Conservation (phyloP, 176 grass and related monocot species). For the Pharus latifolius region DNA sequence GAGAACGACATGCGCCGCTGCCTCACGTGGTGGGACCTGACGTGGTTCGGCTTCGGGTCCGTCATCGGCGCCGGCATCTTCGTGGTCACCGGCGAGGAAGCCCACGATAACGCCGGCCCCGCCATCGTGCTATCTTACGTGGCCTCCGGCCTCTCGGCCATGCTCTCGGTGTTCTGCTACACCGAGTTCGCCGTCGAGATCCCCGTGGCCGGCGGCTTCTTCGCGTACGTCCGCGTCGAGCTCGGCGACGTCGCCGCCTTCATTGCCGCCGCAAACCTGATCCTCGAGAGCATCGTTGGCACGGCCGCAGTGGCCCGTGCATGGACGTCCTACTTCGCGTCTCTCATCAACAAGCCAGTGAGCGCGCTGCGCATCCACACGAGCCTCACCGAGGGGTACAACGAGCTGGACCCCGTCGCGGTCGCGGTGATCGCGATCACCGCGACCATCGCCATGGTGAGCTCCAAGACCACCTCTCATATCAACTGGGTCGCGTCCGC, state of each 20-base stretch:
- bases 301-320: constrained; percentile 55
- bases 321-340: constrained; percentile 81
- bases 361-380: constrained; percentile 50
- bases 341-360: constrained; percentile 46
- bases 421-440: constrained; percentile 48
- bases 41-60: constrained; percentile 90
- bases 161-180: constrained; percentile 96
- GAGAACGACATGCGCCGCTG: constrained; percentile 89
- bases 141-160: constrained; percentile 68
- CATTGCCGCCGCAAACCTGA: constrained; percentile 73
- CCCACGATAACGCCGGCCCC: constrained; percentile 74
- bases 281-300: constrained; percentile 83
- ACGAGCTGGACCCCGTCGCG: constrained; percentile 72
- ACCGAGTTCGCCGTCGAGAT: constrained; percentile 95
- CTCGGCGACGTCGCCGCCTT: constrained; percentile 83
- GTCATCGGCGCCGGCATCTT: constrained; percentile 92
- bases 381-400: constrained; percentile 33
- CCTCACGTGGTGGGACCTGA: constrained; percentile 96
- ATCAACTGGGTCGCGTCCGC: constrained; percentile 81
- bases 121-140: constrained; percentile 85
- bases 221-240: constrained; percentile 87
- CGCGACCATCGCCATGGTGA: constrained; percentile 53
- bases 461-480: constrained; percentile 58
- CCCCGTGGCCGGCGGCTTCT: constrained; percentile 66
- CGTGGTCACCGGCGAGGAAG: constrained; percentile 74